Evolutionary conservation across 805 yeast genomes (phyloP), one percentile per base, ranked within the genome.

Genomic region (Hanseniaspora lindneri): DNA sequence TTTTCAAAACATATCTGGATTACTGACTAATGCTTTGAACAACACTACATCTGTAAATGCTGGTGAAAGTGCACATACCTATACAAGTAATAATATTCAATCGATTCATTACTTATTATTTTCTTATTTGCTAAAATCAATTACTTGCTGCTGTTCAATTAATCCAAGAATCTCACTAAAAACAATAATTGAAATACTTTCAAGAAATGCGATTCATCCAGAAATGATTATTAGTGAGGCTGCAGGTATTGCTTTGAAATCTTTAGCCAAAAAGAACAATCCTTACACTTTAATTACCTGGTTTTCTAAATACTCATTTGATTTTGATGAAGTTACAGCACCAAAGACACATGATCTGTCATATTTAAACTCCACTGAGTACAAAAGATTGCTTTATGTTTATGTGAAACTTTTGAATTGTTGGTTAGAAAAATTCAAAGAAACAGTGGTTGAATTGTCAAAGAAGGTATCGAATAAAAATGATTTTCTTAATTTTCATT

Each of bases 221-320:
- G 79, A 80, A 53, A 64, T 63, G 4, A 66, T 71, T n/a, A 76
- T 88, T 8, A 71, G 87, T 1, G 64, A 67, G 16, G 80, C 87
- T 28, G 75, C 92, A 0, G 67, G 77, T 10, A 68, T 67, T 39
- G 75, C 94, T 1, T 64, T 88, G 44, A 79, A 75, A 52, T 69
- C 72, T 21, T 61, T 89, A 21, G 86, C 94, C 1, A 67, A 79
- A 1, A 76, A 75, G 42, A 77, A 73, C 52, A 81, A 82, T 53
- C 82, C 95, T 0, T 76, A 80, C 41, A 72, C 76, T 1, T 67
- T 88, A 35, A 73, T 87, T 36, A 80, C 84, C 1, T 73, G 77
- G 21, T 86, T 80, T 67, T 84, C 94, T 0, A 79, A 83, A 55
- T 76, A 76, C 51, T 84, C 95, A 0, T 85, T 88, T 62, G 79